Evolutionary conservation across 805 yeast species (phyloP).

Genomic region (Lipomyces oligophaga): DNA sequence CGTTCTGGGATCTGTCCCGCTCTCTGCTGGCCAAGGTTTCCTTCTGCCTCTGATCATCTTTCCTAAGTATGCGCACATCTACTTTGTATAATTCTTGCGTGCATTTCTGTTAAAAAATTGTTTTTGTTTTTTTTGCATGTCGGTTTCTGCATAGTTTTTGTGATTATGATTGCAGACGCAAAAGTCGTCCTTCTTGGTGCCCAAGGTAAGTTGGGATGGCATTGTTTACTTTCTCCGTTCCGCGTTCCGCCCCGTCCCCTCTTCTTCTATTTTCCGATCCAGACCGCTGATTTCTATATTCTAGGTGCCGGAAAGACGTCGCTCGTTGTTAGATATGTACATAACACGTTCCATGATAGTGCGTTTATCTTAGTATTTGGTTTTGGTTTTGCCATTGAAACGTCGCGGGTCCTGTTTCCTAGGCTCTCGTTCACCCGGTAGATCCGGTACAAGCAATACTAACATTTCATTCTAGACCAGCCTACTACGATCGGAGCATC

Average conservation of each 20-base stretch:
- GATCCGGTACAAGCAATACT: not conserved
- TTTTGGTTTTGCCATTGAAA: not conserved
- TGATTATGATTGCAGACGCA: conserved; percentile 36
- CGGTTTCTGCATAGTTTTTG: not conserved
- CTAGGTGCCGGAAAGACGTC: conserved; percentile 39
- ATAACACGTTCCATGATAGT: conserved; percentile 36
- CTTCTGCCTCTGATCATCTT: too few species aligned
- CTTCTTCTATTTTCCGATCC: conserved; percentile 3
- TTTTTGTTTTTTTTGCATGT: not conserved
- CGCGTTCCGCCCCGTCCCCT: not conserved
- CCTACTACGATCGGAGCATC: conserved; percentile 39
- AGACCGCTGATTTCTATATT: not conserved
- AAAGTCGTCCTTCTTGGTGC: conserved; percentile 39
- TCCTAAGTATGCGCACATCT: too few species aligned
- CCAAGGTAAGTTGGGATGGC: conserved; percentile 32
- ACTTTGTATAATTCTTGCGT: too few species aligned
- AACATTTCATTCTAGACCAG: conserved; percentile 30
- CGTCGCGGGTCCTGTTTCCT: not conserved
- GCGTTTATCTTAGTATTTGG: not conserved
- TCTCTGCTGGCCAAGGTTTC: too few species aligned
- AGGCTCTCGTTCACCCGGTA: not conserved
- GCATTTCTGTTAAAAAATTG: too few species aligned
- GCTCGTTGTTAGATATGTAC: conserved; percentile 38
- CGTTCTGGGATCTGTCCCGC: too few species aligned
- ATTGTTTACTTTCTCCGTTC: too few species aligned